These are phyloP conservation scores for Solanum tarapatanum DNA, from an alignment of 257 asterid species.

Conservation along the genomic window DNA sequence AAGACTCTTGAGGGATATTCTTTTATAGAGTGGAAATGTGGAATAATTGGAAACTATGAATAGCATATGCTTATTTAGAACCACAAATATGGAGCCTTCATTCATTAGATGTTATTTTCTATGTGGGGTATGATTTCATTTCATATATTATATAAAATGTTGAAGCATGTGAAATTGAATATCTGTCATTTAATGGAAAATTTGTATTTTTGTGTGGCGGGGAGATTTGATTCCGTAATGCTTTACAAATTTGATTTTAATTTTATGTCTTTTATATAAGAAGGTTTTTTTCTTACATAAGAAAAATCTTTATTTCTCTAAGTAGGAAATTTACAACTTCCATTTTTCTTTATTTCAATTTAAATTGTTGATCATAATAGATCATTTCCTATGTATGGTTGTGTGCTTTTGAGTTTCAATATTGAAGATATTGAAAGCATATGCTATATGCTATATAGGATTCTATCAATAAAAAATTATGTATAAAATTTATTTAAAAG, in stretches of 20 bases:
- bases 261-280: neutral
- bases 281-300: neutral
- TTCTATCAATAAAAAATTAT: neutral
- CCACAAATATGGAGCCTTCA: neutral
- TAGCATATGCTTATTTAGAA: constrained; percentile 32
- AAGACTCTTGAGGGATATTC: constrained; percentile 20
- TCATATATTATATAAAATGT: neutral
- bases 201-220: neutral
- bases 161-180: neutral
- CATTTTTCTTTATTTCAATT: neutral
- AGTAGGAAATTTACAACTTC: neutral
- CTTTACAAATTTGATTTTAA: neutral
- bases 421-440: neutral
- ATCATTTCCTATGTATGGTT: neutral
- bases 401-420: neutral
- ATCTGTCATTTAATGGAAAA: neutral
- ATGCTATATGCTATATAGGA: neutral
- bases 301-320: neutral
- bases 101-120: neutral
- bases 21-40: constrained; percentile 8
- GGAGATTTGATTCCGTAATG: neutral
- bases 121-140: neutral
- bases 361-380: neutral
- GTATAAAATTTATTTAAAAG: neutral
- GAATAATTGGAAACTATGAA: constrained; percentile 12